These are phyloP conservation scores for Wakefieldia striispora DNA, from an alignment of 768 basidiomycete species.

Conservation along the genomic window DNA sequence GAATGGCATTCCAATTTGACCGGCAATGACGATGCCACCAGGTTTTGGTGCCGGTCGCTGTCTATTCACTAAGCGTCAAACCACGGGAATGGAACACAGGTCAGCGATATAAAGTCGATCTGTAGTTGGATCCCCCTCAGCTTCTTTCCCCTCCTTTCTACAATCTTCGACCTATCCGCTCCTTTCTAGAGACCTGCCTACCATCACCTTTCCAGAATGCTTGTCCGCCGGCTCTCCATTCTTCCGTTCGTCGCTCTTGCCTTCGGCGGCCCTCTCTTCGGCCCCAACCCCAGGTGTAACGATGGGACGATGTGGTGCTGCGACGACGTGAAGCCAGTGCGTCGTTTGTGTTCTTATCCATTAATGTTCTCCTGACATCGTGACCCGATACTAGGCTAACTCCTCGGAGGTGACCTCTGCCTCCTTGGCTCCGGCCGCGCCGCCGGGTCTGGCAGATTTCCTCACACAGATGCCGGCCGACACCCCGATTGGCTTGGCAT, in stretches of 20 bases:
- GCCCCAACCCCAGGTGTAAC: conserved; percentile 26
- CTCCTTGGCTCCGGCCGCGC: no score
- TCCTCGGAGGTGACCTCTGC: background rate
- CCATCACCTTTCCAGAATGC: conserved; percentile 12
- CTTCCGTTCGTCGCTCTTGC: conserved; percentile 18
- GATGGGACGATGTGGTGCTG: conserved; percentile 22
- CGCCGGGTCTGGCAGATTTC: conserved; percentile 4
- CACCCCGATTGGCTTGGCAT: conserved; percentile 16
- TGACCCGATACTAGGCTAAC: conserved; percentile 7
- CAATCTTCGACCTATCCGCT: conserved; percentile 20
- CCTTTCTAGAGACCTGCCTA: conserved; percentile 17
- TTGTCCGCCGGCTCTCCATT: conserved; percentile 10
- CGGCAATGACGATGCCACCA: no score
- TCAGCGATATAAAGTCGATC: conserved; percentile 19
- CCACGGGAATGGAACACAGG: no score
- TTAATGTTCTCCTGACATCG: conserved; percentile 7
- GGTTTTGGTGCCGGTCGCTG: no score
- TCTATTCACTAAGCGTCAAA: no score
- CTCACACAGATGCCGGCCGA: background rate
- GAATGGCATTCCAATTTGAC: no score
- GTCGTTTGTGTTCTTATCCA: background rate
- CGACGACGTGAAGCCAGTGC: conserved; percentile 17
- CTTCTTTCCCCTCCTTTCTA: conserved; percentile 3
- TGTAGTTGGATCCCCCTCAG: conserved; percentile 5
- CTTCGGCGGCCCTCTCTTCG: conserved; percentile 18